Base-by-base conservation (phyloP, 1,284 basidiomycete species). In the Lentinula novae-zelandiae region DNA sequence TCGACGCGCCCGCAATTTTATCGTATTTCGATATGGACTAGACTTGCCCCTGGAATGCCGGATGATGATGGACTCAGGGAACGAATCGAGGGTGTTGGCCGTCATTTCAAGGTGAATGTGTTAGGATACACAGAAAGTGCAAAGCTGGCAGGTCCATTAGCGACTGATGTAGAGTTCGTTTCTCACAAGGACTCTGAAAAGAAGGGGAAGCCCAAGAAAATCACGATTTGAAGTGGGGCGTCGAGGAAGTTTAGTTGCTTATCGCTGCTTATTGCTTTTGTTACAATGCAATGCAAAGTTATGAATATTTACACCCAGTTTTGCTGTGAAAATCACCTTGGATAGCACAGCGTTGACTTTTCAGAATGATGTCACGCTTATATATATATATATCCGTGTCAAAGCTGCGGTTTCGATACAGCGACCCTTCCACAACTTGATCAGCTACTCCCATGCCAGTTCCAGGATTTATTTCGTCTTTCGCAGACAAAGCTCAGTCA, bases 11-110 rank as follows among this genome's bases (percentile, higher is more conserved):
- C 94, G 60, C 93, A 95, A 72, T 98, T 98, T 75, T 99, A 95
- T 80, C 91, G 96, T 58, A 78, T 99, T 68, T 94, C 94, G 62
- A 95, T 99, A 79, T 98, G 96, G 96, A 98, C 96, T 53, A 85
- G 96, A 55, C 79, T 88, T 57, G 90, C 92, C 6, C 92, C 93
- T 42, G 73, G 74, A 44, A 70, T 68, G 22, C 66, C 67, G 38
- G 84, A 85, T 20, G 82, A 87, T 5, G 81, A 84, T 64, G 77
- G 76, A 55, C 73, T 93, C 63, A 81, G 83, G 64, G 81, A 84
- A 66, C 84, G 93, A 65, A 88, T 96, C 67, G 84, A 93, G 67
- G 74, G 75, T 0, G 75, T 86, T 50, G 85, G 84, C 34, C 75
- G 82, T 66, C 91, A 96, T 75, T 98, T 98, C 84, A 99, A 99